phyloP scores from a whole-genome alignment of 2,329 filamentous ascomycete genomes.

The Colletotrichum gloeosporioides region DNA sequence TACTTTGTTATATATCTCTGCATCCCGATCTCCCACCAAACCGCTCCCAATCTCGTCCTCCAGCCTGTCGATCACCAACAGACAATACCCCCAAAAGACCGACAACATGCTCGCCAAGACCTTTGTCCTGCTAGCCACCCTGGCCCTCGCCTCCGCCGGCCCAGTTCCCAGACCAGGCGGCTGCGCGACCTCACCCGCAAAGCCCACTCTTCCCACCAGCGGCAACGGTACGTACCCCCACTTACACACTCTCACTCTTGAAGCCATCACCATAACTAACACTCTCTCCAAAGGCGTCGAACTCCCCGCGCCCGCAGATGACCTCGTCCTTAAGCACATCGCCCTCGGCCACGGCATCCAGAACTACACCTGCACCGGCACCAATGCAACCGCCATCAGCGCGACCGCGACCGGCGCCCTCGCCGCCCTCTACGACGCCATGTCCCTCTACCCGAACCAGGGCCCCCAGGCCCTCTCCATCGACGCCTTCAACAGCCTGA shows the following conservation, averaged over 20 bases:
- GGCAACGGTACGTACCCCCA: conserved; percentile 37
- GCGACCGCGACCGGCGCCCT: conserved; percentile 63
- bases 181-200: conserved; percentile 23
- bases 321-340: conserved; percentile 55
- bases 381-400: conserved; percentile 55
- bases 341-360: conserved; percentile 69
- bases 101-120: conserved; percentile 32
- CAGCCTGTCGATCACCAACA: background rate
- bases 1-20: conserved; percentile 11
- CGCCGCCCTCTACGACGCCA: conserved; percentile 65
- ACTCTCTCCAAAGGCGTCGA: conserved; percentile 37
- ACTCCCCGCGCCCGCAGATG: conserved; percentile 46
- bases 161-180: conserved; percentile 25
- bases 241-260: background rate
- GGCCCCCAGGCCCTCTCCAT: conserved; percentile 39
- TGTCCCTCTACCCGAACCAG: conserved; percentile 53
- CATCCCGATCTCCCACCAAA: background rate
- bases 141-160: conserved; percentile 35
- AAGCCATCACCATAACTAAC: conserved; percentile 18
- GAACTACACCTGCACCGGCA: conserved; percentile 67
- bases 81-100: background rate
- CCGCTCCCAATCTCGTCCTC: background rate
- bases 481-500: conserved; percentile 44
- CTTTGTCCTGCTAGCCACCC: conserved; percentile 36
- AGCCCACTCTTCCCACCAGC: conserved; percentile 43